Percentiles rank a stretch among this genome's conserved stretches.
Conservation (phyloP, 768 basidiomycete genomes). For the Termitomyces sp. region DNA sequence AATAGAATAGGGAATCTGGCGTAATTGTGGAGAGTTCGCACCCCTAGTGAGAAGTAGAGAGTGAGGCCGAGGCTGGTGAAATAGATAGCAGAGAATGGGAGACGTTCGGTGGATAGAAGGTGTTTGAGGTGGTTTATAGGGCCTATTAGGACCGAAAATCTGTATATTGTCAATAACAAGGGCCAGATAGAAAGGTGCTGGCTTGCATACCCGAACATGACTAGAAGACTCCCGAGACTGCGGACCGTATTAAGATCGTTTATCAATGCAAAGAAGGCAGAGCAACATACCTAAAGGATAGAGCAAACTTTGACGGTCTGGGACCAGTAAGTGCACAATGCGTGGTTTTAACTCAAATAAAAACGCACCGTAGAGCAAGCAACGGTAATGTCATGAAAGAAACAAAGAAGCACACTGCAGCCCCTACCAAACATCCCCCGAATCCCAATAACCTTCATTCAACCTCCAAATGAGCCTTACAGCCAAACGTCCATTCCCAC, state of each 20-base stretch:
- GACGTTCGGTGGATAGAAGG: constrained; percentile 72
- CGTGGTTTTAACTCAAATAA: background rate
- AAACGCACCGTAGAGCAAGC: constrained; percentile 35
- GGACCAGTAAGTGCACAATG: constrained; percentile 19
- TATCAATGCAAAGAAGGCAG: background rate
- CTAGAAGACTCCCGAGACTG: constrained; percentile 85
- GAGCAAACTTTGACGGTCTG: constrained; percentile 87
- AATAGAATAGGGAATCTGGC: background rate
- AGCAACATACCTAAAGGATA: constrained; percentile 67
- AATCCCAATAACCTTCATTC: constrained; percentile 78
- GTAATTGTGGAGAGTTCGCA: constrained; percentile 33
- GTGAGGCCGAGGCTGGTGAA: constrained; percentile 81
- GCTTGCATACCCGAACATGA: constrained; percentile 85
- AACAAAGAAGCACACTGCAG: constrained; percentile 90
- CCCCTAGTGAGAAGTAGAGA: constrained; percentile 88
- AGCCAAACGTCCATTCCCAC: too few species aligned
- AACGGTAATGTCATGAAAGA: constrained; percentile 80
- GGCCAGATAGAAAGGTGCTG: background rate
- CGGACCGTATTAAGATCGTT: constrained; percentile 6
- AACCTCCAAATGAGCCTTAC: constrained; percentile 2
- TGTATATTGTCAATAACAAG: constrained; percentile 20
- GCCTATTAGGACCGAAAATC: constrained; percentile 83
- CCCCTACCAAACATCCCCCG: constrained; percentile 83
- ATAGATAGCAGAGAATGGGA: constrained; percentile 84
- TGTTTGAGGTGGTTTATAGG: constrained; percentile 93